These are phyloP conservation scores for Dendrocalamus latiflorus DNA, from an alignment of 202 grass and related monocot genomes.

Conservation along the genomic window DNA sequence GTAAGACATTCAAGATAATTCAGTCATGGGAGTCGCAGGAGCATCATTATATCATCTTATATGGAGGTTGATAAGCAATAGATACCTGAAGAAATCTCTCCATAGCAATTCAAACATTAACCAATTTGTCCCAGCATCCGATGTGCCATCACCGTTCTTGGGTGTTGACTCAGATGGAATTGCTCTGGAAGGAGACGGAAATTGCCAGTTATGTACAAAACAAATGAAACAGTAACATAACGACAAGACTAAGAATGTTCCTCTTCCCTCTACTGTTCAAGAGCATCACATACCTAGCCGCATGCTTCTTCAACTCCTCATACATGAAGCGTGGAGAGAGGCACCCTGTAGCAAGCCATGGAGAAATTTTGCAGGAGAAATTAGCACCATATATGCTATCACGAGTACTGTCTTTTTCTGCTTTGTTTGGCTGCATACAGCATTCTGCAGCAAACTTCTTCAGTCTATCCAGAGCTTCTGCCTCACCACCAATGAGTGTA, in stretches of 20 bases:
- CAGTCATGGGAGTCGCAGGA: background rate
- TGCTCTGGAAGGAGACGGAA: slow-evolving; percentile 30
- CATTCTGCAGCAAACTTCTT: slow-evolving; percentile 85
- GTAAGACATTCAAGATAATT: background rate
- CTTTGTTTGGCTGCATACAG: slow-evolving; percentile 62
- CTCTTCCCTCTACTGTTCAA: background rate
- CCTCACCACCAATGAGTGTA: slow-evolving; percentile 76
- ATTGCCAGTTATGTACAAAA: background rate
- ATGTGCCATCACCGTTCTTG: slow-evolving; percentile 35
- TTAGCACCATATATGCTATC: slow-evolving; percentile 91
- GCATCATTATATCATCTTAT: background rate
- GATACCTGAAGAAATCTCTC: slow-evolving; percentile 99
- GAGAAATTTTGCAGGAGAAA: slow-evolving; percentile 99
- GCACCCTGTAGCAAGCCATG: slow-evolving; percentile 85
- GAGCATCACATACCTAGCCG: slow-evolving; percentile 47
- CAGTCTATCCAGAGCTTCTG: slow-evolving; percentile 72
- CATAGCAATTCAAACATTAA: slow-evolving; percentile 90
- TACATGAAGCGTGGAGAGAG: slow-evolving; percentile 94
- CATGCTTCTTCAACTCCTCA: slow-evolving; percentile 86
- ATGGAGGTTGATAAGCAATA: background rate
- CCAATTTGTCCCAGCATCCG: slow-evolving; percentile 83
- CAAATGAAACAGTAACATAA: background rate
- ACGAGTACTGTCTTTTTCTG: slow-evolving; percentile 39
- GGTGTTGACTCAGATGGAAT: slow-evolving; percentile 37
- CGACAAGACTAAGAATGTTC: background rate